These are phyloP conservation scores for Claviceps digitariae DNA, from an alignment of 2,329 filamentous ascomycete species.

Conservation along the genomic window DNA sequence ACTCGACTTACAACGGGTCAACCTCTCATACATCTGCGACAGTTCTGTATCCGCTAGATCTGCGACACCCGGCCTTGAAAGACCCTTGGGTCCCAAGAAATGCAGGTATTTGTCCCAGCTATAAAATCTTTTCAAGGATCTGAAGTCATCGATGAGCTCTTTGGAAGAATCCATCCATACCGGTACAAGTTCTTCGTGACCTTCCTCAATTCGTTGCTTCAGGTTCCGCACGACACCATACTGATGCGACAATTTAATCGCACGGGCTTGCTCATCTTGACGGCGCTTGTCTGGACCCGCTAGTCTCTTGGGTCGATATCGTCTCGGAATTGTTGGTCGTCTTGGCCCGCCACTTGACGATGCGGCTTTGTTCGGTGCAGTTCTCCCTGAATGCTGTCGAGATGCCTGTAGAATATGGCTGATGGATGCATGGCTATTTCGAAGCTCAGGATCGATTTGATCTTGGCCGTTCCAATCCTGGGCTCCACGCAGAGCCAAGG, in stretches of 20 bases:
- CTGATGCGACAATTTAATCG: slow-evolving; percentile 24
- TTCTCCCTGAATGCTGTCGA: not conserved
- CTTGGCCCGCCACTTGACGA: not conserved
- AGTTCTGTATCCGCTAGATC: slow-evolving; percentile 29
- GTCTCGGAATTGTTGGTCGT: slow-evolving; percentile 16
- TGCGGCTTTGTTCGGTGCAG: not conserved
- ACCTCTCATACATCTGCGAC: slow-evolving; percentile 40
- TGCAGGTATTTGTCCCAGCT: slow-evolving; percentile 52
- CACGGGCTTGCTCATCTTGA: slow-evolving; percentile 30
- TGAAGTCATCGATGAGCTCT: slow-evolving; percentile 49
- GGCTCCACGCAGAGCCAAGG: slow-evolving; percentile 48
- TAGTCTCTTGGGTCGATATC: slow-evolving; percentile 33
- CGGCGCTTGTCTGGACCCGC: slow-evolving; percentile 29
- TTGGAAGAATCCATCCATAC: slow-evolving; percentile 46
- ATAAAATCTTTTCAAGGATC: slow-evolving; percentile 50
- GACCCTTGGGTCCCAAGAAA: slow-evolving; percentile 32
- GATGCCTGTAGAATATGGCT: not conserved
- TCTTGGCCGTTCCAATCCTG: slow-evolving; percentile 15
- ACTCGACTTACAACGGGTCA: slow-evolving; percentile 36
- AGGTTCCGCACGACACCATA: slow-evolving; percentile 31
- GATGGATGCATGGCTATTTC: not conserved
- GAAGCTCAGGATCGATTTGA: not conserved
- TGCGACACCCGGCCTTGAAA: slow-evolving; percentile 9
- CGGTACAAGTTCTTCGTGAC: slow-evolving; percentile 29
- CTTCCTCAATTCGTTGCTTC: slow-evolving; percentile 26